A percentile compares a stretch with the other conserved stretches of the same genome.
These are phyloP conservation scores for Incumbomyces lentus DNA, from an alignment of 2,329 filamentous ascomycete genomes.

Conservation along the genomic window DNA sequence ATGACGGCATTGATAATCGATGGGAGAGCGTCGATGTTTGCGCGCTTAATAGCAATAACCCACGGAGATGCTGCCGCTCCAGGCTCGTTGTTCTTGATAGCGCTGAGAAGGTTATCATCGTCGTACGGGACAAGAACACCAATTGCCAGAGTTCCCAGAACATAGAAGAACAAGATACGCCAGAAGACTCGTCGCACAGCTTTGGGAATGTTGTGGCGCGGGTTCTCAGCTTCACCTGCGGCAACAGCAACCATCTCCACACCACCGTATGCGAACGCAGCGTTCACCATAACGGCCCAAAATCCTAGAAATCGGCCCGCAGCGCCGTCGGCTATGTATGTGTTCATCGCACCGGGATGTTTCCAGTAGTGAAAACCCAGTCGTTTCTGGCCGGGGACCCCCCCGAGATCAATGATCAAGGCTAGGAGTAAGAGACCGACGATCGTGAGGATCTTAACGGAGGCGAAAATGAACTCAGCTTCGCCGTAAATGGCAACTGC, in stretches of 20 bases:
- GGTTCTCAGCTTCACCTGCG: constrained; percentile 52
- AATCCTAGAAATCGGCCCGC: constrained; percentile 47
- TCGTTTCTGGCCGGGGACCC: constrained; percentile 58
- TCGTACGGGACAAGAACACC: constrained; percentile 60
- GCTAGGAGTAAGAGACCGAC: too few species aligned
- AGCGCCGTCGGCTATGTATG: constrained; percentile 49
- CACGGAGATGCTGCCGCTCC: constrained; percentile 51
- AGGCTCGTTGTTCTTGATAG: constrained; percentile 31
- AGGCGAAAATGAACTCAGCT: constrained; percentile 55
- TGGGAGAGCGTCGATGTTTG: constrained; percentile 44
- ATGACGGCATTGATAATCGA: constrained; percentile 46
- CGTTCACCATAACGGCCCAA: constrained; percentile 25
- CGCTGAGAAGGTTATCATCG: constrained; percentile 47
- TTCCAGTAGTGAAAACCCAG: constrained; percentile 60
- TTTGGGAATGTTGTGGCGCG: constrained; percentile 52
- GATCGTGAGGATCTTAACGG: too few species aligned
- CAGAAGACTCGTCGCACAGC: constrained; percentile 38
- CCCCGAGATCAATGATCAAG: too few species aligned
- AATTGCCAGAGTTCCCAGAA: constrained; percentile 58
- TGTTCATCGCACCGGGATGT: constrained; percentile 55
- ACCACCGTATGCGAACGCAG: constrained; percentile 35
- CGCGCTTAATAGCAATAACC: constrained; percentile 51
- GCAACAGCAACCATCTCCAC: constrained; percentile 53
- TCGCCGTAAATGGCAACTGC: constrained; percentile 60
- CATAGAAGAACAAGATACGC: constrained; percentile 62